Evolutionary conservation across 116 monocot species (phyloP).

Genomic region (Iris pallida): DNA sequence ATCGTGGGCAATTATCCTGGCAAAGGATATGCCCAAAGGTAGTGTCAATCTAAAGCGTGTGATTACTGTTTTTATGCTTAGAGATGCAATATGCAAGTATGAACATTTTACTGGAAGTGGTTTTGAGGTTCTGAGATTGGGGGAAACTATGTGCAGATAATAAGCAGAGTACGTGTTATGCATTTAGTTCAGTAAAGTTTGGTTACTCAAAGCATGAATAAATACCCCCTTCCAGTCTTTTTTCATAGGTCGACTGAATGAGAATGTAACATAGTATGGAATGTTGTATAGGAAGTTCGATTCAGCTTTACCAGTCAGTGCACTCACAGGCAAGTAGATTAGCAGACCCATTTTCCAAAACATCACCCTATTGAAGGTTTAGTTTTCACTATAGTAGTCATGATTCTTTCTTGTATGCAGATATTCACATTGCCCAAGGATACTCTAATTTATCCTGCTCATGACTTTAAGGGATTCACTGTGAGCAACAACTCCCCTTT

Average conservation of each 20-base stretch:
- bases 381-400: not conserved
- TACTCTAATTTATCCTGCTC: conserved; percentile 85
- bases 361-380: not conserved
- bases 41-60: too few relatives aligned
- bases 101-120: too few relatives aligned
- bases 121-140: too few relatives aligned
- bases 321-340: conserved; percentile 71
- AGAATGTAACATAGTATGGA: too few relatives aligned
- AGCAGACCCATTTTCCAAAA: not conserved
- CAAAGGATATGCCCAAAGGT: too few relatives aligned
- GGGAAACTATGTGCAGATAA: too few relatives aligned
- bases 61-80: too few relatives aligned
- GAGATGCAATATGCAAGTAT: too few relatives aligned
- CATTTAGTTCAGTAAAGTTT: not conserved
- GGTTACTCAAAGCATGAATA: not conserved
- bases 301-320: conserved; percentile 75
- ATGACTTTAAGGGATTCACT: conserved; percentile 91
- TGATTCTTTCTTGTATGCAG: conserved; percentile 29
- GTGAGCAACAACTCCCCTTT: conserved; percentile 26
- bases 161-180: not conserved
- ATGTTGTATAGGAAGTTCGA: conserved; percentile 54
- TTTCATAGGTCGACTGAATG: not conserved
- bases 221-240: not conserved
- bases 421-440: conserved; percentile 89
- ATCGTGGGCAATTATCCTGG: too few relatives aligned